Evolutionary conservation across 202 grass and related monocot genomes (phyloP).

Genomic region (Panicum hallii): DNA sequence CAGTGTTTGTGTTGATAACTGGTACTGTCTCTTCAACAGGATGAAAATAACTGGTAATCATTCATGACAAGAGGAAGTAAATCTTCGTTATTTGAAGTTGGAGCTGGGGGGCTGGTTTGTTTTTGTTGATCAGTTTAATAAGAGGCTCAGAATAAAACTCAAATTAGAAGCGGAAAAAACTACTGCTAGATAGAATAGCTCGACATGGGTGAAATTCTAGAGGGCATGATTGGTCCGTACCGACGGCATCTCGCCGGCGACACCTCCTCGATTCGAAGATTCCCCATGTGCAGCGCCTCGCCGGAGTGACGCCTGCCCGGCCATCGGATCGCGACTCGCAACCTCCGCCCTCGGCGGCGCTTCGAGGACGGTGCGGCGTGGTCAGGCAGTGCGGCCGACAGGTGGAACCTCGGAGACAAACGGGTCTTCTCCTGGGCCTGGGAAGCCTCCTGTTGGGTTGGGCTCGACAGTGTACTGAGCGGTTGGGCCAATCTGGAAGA

Average conservation of each 20-base stretch:
- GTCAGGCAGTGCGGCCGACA: not conserved
- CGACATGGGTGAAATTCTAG: not conserved
- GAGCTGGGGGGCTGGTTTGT: no score
- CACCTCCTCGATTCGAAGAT: not conserved
- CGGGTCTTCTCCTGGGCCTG: not conserved
- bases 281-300: not conserved
- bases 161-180: not conserved
- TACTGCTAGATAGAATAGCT: not conserved
- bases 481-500: no score
- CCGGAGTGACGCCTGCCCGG: not conserved
- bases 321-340: not conserved
- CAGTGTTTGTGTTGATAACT: not conserved
- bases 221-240: constrained; percentile 1
- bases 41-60: not conserved
- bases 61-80: not conserved
- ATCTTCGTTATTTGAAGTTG: not conserved
- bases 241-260: not conserved
- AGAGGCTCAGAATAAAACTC: not conserved
- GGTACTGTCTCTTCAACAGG: not conserved
- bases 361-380: not conserved
- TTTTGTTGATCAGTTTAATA: not conserved
- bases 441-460: not conserved
- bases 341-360: not conserved
- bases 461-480: not conserved
- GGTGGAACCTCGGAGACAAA: not conserved